These are phyloP conservation scores for Botrytis elliptica DNA, from an alignment of 2,329 filamentous ascomycete genomes.

Conservation along the genomic window DNA sequence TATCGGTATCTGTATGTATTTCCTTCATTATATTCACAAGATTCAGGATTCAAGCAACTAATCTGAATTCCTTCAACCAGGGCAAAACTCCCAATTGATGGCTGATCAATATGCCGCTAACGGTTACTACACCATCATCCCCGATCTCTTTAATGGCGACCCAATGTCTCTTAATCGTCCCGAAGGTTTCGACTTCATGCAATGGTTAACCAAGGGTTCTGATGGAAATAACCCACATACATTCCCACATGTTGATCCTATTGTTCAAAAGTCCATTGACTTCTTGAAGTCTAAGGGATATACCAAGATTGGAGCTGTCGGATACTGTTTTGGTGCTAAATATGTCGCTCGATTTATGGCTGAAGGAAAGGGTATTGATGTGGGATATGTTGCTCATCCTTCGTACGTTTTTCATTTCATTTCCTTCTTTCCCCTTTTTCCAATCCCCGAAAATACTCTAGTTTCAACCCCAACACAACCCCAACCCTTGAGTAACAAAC, in stretches of 20 bases:
- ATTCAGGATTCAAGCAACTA: conserved; percentile 30
- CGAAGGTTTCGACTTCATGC: conserved; percentile 45
- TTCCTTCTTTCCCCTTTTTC: not conserved
- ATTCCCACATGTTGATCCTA: conserved; percentile 33
- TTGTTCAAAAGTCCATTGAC: conserved; percentile 54
- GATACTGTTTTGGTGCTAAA: conserved; percentile 75
- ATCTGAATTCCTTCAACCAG: not conserved
- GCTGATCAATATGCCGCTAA: conserved; percentile 74
- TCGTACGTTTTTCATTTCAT: conserved; percentile 42
- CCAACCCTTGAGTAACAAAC: not conserved
- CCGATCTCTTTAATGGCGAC: conserved; percentile 71
- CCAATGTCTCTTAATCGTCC: conserved; percentile 52
- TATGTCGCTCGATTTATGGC: conserved; percentile 67
- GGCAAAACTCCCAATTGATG: conserved; percentile 62
- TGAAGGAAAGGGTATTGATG: conserved; percentile 60
- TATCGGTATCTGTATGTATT: conserved; percentile 34
- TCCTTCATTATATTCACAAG: not conserved
- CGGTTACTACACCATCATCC: conserved; percentile 53
- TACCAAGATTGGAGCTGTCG: conserved; percentile 62
- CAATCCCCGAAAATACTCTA: not conserved
- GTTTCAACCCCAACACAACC: not conserved
- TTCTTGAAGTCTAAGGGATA: conserved; percentile 56
- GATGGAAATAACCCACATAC: conserved; percentile 39
- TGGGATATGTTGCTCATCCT: conserved; percentile 73
- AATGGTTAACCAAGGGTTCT: conserved; percentile 47